Percentiles rank a stretch among this genome's conserved stretches.
phyloP scores from a whole-genome alignment of 2,329 filamentous ascomycete genomes.

The Penicillium expansum region DNA sequence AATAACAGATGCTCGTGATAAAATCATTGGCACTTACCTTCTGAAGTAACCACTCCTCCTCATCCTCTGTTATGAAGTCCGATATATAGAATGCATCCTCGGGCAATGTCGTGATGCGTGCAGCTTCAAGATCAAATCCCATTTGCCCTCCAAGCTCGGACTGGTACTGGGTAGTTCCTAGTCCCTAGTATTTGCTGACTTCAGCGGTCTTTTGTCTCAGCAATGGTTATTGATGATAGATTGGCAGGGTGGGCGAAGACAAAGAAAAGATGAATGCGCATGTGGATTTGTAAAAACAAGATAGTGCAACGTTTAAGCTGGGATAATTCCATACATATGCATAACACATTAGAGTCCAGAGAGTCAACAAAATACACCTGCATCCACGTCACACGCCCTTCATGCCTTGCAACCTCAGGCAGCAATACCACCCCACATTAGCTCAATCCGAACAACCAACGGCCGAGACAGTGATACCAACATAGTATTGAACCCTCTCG shows the following conservation, averaged over 20 bases:
- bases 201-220: neutral
- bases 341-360: neutral
- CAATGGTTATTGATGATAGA: no score
- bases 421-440: slow-evolving; percentile 4
- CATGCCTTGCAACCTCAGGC: slow-evolving; percentile 6
- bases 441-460: neutral
- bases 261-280: neutral
- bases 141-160: slow-evolving; percentile 1
- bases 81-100: slow-evolving; percentile 74
- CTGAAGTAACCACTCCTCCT: slow-evolving; percentile 68
- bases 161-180: neutral
- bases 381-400: slow-evolving; percentile 2
- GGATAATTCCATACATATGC: neutral
- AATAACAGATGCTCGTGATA: neutral
- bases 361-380: neutral
- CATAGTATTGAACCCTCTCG: neutral
- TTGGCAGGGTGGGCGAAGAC: neutral
- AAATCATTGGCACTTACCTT: slow-evolving; percentile 54
- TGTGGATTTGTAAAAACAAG: neutral
- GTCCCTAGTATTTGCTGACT: neutral
- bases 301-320: no score
- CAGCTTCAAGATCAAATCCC: slow-evolving; percentile 27
- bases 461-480: neutral
- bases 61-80: slow-evolving; percentile 73
- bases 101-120: slow-evolving; percentile 34